These are phyloP conservation scores for Chenopodium album DNA, from an alignment of 148 eudicot genomes.

Conservation along the genomic window DNA sequence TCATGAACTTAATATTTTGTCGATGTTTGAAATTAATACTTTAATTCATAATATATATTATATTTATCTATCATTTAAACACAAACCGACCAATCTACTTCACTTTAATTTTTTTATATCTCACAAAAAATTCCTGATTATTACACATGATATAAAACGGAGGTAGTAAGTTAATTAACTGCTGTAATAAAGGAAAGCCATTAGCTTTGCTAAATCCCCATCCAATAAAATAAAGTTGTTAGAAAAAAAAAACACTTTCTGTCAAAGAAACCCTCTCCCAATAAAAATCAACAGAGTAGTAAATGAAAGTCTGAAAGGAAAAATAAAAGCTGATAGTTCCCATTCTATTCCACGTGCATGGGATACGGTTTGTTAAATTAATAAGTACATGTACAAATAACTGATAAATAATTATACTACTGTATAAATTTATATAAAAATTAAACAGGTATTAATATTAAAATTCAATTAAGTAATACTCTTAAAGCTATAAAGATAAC, in stretches of 20 bases:
- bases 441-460: neutral
- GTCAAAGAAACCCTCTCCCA: neutral
- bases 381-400: neutral
- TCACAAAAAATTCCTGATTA: too few species aligned
- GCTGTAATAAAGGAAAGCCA: too few species aligned
- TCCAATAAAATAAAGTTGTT: too few species aligned
- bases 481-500: neutral
- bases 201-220: neutral
- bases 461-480: neutral
- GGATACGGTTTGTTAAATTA: neutral
- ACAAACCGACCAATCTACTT: too few species aligned
- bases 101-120: too few species aligned
- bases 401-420: neutral
- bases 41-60: too few species aligned
- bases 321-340: slow-evolving; percentile 13
- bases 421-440: neutral
- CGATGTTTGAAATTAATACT: too few species aligned
- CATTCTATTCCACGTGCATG: slow-evolving; percentile 25
- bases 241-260: neutral
- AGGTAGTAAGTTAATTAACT: too few species aligned
- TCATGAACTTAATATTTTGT: too few species aligned
- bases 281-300: neutral
- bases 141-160: too few species aligned
- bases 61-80: too few species aligned
- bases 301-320: neutral